Percentiles rank a stretch among this genome's conserved stretches.
Evolutionary conservation across 495 filamentous ascomycete species (phyloP).

Genomic region (Daldinia childiae): DNA sequence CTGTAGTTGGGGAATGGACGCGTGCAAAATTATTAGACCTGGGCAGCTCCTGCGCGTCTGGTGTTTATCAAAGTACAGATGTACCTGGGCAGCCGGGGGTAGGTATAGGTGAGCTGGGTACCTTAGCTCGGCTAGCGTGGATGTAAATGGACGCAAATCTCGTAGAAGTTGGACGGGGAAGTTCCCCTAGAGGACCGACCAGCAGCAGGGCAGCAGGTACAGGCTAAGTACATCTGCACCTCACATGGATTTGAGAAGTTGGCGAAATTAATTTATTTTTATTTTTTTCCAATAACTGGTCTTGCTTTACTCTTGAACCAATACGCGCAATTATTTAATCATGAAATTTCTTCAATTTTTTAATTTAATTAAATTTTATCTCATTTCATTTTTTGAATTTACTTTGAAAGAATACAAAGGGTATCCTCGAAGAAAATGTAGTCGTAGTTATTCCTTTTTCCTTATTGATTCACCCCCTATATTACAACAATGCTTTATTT

Average conservation of each 20-base stretch:
- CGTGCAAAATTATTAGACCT: constrained; percentile 20
- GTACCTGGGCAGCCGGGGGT: constrained; percentile 4
- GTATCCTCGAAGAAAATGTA: not conserved
- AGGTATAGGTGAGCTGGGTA: constrained; percentile 14
- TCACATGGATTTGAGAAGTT: constrained; percentile 15
- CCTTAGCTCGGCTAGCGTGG: not conserved
- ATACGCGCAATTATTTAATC: not conserved
- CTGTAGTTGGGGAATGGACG: constrained; percentile 25
- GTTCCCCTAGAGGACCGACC: not conserved
- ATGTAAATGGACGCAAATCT: constrained; percentile 11
- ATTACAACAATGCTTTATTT: not conserved
- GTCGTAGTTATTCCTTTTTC: not conserved
- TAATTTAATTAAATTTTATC: constrained; percentile 16
- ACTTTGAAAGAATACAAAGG: not conserved
- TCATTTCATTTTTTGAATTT: constrained; percentile 9
- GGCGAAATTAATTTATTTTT: constrained; percentile 31
- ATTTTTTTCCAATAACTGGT: constrained; percentile 21
- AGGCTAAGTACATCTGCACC: constrained; percentile 29
- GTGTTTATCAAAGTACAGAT: constrained; percentile 27
- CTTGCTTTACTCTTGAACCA: constrained; percentile 8
- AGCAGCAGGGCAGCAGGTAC: not conserved
- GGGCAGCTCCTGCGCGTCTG: constrained; percentile 29
- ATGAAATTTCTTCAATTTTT: constrained; percentile 7
- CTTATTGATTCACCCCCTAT: not conserved
- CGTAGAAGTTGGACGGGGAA: constrained; percentile 32